Evolutionary conservation across 2,329 filamentous ascomycete genomes (phyloP), one percentile per base, ranked within the genome.

Genomic region (Sporothrix sp.): DNA sequence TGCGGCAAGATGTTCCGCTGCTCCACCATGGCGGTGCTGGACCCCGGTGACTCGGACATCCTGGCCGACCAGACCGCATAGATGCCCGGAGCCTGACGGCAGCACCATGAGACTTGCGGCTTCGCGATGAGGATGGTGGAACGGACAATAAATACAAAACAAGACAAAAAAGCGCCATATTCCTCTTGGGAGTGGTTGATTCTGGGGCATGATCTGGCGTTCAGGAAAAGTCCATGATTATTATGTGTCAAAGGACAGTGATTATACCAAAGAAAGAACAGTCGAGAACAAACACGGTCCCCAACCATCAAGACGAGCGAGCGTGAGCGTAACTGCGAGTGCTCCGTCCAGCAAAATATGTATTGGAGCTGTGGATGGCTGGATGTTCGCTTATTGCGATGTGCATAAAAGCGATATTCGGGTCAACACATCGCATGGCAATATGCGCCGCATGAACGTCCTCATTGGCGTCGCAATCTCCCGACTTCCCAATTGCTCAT

Each of bases 11-110:
- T 98, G 69, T 98, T 95, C 58, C 82, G 89, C 64, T 95, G 87
- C 83, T 91, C 87, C 62, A 95, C 90, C 73, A 94, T 98, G 86
- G 84, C 90, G 64, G 85, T 97, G 68, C 77, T 97, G 61, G 93
- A 98, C 74, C 89, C 90, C 69, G 93, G 91, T 82, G 86, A 97
- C 82, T 95, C 88, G 62, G 93, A 98, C 74, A 98, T 98, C 73
- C 81, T 98, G 64, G 84, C 76, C 73, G 82, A 87, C 72, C 81
- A 82, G 70, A 71, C 75, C 67, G 73, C 25, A 28, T 25, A 32
- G 9, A 30, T 11, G 28, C 28, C 30, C n/a, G 39, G 39, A 21
- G 25, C 18, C n/a, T n/a, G n/a, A n/a, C n/a, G n/a, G n/a, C 13
- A 27, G 13, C 23, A 18, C 35, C 35, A 48, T 39, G 35, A 27